Evolutionary conservation across 345 rosid genomes (phyloP), one percentile per base, ranked within the genome.

Genomic region (Eutrema japonicum): DNA sequence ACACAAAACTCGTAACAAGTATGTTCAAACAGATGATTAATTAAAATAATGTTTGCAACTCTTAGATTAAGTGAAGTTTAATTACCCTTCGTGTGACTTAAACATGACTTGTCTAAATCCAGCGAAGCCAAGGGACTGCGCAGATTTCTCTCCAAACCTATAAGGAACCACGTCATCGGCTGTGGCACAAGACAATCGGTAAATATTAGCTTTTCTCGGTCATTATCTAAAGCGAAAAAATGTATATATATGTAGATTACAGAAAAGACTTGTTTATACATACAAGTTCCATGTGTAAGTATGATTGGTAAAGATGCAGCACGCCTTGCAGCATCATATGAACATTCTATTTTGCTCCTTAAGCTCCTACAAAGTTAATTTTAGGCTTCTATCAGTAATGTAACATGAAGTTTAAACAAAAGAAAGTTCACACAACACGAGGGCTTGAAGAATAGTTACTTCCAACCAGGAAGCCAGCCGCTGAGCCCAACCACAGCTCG

Each of bases 401-500:
- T 11, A 55, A 43, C 64, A 64, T 27, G 54, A 52, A 42, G 38
- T 35, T 26, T 4, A 41, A 67, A 50, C n/a, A 57, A 40, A 14
- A 37, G 6, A 63, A 72, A 51, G 35, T 41, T 12, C 4, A 50
- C 43, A 33, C 8, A 56, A 53, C 32, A 61, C 2, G 27, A 53
- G 43, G 36, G 51, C 11, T 42, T 56, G n/a, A 64, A 57, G n/a
- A 61, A 35, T 38, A 18, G 6, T 51, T 73, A 94, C 98, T 84
- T 94, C 80, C 85, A 84, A 75, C 90, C 89, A 2, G 99, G 99
- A 70, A 95, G 96, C 96, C 99, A 92, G 66, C 96, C 93, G 51
- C 96, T 90, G 51, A 89, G 82, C 46, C 89, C 86, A 41, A 85
- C 74, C 35, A 83, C 78, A 12, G 82, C 87, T 79, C 78, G 84